Conservation (phyloP, 2,329 filamentous ascomycete genomes). For the Trichoderma brevicompactum region DNA sequence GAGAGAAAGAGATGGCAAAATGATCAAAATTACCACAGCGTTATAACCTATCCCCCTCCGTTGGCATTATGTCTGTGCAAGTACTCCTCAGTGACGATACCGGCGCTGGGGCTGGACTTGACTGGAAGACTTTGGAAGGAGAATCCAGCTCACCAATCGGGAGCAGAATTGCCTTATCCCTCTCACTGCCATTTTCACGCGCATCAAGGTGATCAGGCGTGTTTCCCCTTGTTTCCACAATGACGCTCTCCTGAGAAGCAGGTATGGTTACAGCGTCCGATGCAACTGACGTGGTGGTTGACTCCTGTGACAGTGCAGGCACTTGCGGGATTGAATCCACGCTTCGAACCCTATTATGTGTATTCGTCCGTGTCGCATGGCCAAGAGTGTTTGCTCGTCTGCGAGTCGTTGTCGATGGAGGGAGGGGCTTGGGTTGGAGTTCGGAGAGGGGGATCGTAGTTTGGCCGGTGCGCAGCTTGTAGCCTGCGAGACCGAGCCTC, state of each 20-base stretch:
- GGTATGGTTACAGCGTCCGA: not conserved
- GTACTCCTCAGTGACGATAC: slow-evolving; percentile 20
- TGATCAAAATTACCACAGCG: not conserved
- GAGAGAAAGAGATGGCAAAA: not conserved
- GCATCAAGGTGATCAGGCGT: not conserved
- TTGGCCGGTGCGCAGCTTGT: slow-evolving; percentile 77
- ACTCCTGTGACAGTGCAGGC: slow-evolving; percentile 5
- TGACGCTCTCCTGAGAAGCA: slow-evolving; percentile 20
- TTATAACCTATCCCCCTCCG: not conserved
- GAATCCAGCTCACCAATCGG: not conserved
- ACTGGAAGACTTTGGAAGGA: slow-evolving; percentile 10
- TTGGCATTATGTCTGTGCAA: not conserved
- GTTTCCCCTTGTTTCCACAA: slow-evolving; percentile 22
- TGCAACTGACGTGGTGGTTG: slow-evolving; percentile 1
- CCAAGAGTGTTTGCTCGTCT: slow-evolving; percentile 11
- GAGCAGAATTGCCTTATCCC: not conserved
- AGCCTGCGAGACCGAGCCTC: slow-evolving; percentile 71
- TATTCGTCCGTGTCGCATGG: not conserved
- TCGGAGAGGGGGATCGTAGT: slow-evolving; percentile 66
- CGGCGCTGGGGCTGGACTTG: slow-evolving; percentile 15
- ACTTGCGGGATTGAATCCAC: slow-evolving; percentile 12
- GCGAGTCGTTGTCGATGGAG: slow-evolving; percentile 26
- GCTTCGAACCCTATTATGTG: slow-evolving; percentile 5
- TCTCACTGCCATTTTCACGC: not conserved
- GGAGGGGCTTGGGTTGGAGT: slow-evolving; percentile 51